A percentile compares a stretch with the other conserved stretches of the same genome.
phyloP scores from a whole-genome alignment of 768 basidiomycete species.

The Pisolithus sp. region DNA sequence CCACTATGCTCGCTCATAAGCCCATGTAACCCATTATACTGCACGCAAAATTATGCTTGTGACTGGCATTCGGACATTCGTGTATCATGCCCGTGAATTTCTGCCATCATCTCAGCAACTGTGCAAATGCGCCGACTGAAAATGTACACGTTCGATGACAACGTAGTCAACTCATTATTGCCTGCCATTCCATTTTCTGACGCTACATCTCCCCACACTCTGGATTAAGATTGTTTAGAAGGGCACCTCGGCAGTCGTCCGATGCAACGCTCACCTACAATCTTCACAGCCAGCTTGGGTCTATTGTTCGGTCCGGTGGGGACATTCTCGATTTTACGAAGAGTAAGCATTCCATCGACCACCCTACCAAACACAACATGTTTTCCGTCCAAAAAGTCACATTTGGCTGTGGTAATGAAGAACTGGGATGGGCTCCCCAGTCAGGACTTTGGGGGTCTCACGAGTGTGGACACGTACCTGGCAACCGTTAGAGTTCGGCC shows the following conservation, averaged over 20 bases:
- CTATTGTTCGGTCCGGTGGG: conserved; percentile 86
- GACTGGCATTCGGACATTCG: conserved; percentile 9
- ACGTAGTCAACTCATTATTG: background rate
- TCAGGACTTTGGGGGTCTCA: background rate
- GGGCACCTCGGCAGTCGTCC: background rate
- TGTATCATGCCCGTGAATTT: background rate
- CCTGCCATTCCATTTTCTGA: background rate
- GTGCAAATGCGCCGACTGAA: background rate
- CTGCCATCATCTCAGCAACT: background rate
- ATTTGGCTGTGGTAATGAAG: conserved; percentile 93
- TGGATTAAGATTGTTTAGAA: conserved; percentile 13
- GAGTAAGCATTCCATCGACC: conserved; percentile 88
- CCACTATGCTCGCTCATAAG: conserved; percentile 22
- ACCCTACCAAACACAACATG: conserved; percentile 92
- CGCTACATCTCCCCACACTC: conserved; percentile 57
- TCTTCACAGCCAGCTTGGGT: conserved; percentile 84
- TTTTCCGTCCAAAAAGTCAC: conserved; percentile 93
- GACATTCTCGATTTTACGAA: conserved; percentile 95
- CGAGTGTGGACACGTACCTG: conserved; percentile 39
- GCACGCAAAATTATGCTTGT: conserved; percentile 26
- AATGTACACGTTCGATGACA: background rate
- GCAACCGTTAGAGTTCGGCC: conserved; percentile 90
- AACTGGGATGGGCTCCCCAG: conserved; percentile 46
- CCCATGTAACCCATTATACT: conserved; percentile 31
- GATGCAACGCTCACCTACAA: conserved; percentile 54